A percentile compares a stretch with the other conserved stretches of the same genome.
These are phyloP conservation scores for Malania oleifera DNA, from an alignment of 164 flowering plant genomes.

Conservation along the genomic window DNA sequence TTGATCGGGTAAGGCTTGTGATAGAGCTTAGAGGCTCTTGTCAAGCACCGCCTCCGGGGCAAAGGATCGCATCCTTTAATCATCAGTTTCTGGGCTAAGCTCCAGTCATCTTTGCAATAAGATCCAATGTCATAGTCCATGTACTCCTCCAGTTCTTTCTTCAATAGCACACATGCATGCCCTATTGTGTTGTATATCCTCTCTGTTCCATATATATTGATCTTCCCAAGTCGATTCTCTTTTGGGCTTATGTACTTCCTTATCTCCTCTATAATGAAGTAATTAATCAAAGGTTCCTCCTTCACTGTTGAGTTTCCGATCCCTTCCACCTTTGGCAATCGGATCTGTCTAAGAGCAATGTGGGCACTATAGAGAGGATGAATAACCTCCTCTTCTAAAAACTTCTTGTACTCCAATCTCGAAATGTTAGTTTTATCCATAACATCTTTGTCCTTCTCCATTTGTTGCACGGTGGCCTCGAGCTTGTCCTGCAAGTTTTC, in stretches of 20 bases:
- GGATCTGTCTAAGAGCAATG: constrained; percentile 67
- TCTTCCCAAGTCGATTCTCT: constrained; percentile 52
- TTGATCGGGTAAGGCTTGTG: constrained; percentile 71
- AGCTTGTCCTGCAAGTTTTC: constrained; percentile 67
- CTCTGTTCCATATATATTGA: constrained; percentile 56
- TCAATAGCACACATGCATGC: constrained; percentile 71
- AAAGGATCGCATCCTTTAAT: constrained; percentile 86
- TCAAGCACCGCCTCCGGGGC: constrained; percentile 78
- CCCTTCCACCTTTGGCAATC: constrained; percentile 50
- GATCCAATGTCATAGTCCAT: constrained; percentile 91
- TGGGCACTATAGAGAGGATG: constrained; percentile 76
- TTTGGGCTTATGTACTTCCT: constrained; percentile 84
- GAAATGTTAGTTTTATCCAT: constrained; percentile 29
- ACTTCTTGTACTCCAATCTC: constrained; percentile 48
- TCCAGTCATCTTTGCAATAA: constrained; percentile 93
- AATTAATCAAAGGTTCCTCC: constrained; percentile 78
- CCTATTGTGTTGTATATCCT: constrained; percentile 70
- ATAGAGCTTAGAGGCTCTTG: constrained; percentile 75
- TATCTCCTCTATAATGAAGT: constrained; percentile 69
- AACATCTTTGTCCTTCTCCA: constrained; percentile 43
- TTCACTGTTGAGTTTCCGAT: constrained; percentile 22
- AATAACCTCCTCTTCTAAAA: constrained; percentile 64
- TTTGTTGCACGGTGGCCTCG: constrained; percentile 43
- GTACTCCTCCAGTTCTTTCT: constrained; percentile 75
- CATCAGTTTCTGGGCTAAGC: constrained; percentile 78